phyloP scores from a whole-genome alignment of 495 filamentous ascomycete species.

The Hypoxylon fuscum region DNA sequence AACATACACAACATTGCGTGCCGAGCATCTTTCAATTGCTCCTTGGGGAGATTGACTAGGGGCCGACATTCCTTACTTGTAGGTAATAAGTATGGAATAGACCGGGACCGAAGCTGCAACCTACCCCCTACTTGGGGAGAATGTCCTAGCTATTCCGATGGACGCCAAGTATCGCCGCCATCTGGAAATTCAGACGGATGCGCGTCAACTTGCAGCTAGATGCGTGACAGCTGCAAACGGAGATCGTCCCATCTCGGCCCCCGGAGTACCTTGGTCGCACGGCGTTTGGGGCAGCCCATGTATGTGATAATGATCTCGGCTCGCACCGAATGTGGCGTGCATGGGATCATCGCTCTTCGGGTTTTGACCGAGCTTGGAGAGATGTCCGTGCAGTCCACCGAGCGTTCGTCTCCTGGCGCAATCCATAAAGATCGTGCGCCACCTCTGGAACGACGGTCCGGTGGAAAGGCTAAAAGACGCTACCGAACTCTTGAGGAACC shows the following conservation, averaged over 20 bases:
- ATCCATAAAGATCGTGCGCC: constrained; percentile 5
- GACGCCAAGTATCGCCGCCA: neutral
- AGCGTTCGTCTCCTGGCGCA: constrained; percentile 15
- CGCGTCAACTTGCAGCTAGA: constrained; percentile 7
- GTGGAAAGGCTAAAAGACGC: constrained; percentile 8
- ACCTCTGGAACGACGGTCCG: constrained; percentile 37
- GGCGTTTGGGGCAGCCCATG: constrained; percentile 18
- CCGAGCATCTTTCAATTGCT: constrained; percentile 18
- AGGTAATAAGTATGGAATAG: neutral
- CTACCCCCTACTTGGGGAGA: neutral
- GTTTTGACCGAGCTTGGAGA: constrained; percentile 12
- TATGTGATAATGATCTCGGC: constrained; percentile 26
- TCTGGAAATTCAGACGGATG: neutral
- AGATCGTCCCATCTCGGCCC: constrained; percentile 1
- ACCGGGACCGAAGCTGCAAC: neutral
- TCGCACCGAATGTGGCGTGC: constrained; percentile 32
- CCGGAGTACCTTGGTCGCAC: constrained; percentile 17
- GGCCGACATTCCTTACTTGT: constrained; percentile 3
- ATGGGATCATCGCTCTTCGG: neutral
- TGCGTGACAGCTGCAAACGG: constrained; percentile 3
- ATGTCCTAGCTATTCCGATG: neutral
- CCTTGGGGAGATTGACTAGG: constrained; percentile 1
- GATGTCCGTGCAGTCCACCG: constrained; percentile 9
- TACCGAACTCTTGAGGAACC: neutral
- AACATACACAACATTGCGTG: constrained; percentile 26